Conservation (phyloP, 768 basidiomycete genomes). For the Phanerochaete carnosa region DNA sequence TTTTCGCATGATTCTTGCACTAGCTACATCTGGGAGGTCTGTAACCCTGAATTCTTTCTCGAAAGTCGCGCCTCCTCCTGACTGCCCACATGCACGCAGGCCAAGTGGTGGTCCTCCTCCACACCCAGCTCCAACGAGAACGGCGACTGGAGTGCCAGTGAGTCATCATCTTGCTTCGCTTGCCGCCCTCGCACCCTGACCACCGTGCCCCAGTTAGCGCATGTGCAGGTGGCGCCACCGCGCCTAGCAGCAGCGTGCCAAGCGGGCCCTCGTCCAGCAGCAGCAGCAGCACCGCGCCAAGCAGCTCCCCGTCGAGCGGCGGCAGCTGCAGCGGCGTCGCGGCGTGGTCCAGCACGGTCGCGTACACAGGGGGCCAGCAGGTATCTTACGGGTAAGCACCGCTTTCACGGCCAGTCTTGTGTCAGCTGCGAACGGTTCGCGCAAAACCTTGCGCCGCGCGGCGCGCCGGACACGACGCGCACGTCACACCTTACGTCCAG, state of each 20-base stretch:
- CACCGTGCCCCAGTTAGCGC: conserved; percentile 44
- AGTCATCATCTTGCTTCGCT: not conserved
- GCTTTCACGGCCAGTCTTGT: not conserved
- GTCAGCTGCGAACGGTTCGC: too few species aligned
- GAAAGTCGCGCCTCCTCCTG: not conserved
- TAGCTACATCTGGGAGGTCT: conserved; percentile 65
- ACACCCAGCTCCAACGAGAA: conserved; percentile 46
- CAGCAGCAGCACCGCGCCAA: conserved; percentile 9
- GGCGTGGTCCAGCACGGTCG: conserved; percentile 46
- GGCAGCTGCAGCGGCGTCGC: conserved; percentile 46
- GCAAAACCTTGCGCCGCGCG: not conserved
- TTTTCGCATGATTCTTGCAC: not conserved
- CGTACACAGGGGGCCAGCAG: conserved; percentile 50
- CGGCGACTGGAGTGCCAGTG: conserved; percentile 65
- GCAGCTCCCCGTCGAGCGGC: conserved; percentile 15
- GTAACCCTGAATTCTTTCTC: not conserved
- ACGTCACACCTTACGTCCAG: not conserved
- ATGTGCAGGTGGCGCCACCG: conserved; percentile 35
- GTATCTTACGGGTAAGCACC: conserved; percentile 47
- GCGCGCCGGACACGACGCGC: too few species aligned
- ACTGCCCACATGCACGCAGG: conserved; percentile 32
- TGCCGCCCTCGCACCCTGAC: not conserved
- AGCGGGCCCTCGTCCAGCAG: conserved; percentile 15
- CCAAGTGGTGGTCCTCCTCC: conserved; percentile 55
- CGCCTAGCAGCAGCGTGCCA: conserved; percentile 19